phyloP scores from a whole-genome alignment of 2,329 filamentous ascomycete species.

The Daldinia sp. region DNA sequence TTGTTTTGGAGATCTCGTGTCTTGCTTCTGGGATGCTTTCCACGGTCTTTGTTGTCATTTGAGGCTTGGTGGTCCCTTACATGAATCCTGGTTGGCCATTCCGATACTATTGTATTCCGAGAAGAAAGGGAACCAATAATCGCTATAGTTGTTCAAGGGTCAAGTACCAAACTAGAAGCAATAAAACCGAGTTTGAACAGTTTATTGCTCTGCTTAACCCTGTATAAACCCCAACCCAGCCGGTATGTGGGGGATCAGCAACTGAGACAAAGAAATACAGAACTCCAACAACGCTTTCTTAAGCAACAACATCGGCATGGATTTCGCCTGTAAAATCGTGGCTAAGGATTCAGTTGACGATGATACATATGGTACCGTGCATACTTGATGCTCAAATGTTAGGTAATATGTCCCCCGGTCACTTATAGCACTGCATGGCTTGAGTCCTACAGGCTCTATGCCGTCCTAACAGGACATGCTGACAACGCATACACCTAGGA shows the following conservation, averaged over 20 bases:
- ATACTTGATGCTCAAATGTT: not conserved
- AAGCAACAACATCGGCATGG: not conserved
- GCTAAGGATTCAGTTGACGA: conserved; percentile 1
- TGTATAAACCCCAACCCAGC: conserved; percentile 42
- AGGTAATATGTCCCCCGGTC: conserved; percentile 15
- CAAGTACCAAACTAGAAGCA: conserved; percentile 18
- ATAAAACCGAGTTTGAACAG: conserved; percentile 13
- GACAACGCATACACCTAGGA: conserved; percentile 25
- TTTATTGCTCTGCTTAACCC: conserved; percentile 12
- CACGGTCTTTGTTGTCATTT: conserved; percentile 39
- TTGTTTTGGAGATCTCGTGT: conserved; percentile 42
- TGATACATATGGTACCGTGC: not conserved
- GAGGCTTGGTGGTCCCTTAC: conserved; percentile 32
- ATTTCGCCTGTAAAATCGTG: not conserved
- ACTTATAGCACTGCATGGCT: conserved; percentile 23
- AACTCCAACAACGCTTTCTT: conserved; percentile 11
- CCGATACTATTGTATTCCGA: conserved; percentile 30
- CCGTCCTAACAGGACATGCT: conserved; percentile 16
- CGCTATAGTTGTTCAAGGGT: conserved; percentile 27
- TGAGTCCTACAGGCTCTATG: conserved; percentile 23
- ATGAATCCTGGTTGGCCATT: conserved; percentile 29
- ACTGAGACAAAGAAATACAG: conserved; percentile 33
- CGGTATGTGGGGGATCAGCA: conserved; percentile 32
- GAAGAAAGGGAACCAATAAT: conserved; percentile 36
- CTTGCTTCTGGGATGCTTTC: conserved; percentile 28